Conservation (phyloP, 768 basidiomycete species). For the Mycena alexandri region DNA sequence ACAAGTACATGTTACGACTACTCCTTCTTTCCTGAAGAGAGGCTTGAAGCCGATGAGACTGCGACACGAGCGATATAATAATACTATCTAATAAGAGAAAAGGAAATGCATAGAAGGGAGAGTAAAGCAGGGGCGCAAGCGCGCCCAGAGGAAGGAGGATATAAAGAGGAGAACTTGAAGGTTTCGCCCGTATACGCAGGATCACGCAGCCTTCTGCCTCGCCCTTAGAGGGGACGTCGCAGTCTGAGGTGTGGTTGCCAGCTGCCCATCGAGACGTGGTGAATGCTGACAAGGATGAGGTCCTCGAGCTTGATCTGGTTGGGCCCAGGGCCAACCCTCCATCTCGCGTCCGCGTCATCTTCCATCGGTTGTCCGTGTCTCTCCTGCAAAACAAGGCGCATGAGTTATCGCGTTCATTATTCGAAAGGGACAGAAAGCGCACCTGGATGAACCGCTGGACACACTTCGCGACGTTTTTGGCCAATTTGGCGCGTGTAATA, state of each 20-base stretch:
- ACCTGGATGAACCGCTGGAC: conserved; percentile 77
- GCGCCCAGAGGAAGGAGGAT: conserved; percentile 2
- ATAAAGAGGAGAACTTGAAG: conserved; percentile 14
- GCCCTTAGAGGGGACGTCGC: conserved; percentile 50
- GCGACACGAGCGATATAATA: conserved; percentile 26
- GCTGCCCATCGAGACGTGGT: conserved; percentile 85
- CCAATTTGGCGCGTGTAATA: conserved; percentile 81
- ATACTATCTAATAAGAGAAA: conserved; percentile 29
- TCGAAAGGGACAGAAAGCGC: conserved; percentile 39
- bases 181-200: conserved; percentile 24
- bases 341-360: conserved; percentile 70
- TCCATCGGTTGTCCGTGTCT: conserved; percentile 66
- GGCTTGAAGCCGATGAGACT: conserved; percentile 20
- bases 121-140: conserved; percentile 13
- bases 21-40: conserved; percentile 31
- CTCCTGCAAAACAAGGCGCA: conserved; percentile 53
- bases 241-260: conserved; percentile 87
- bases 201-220: conserved; percentile 12
- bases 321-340: conserved; percentile 71
- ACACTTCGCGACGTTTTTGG: conserved; percentile 85
- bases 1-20: conserved; percentile 32
- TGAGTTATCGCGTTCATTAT: background rate
- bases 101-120: conserved; percentile 6
- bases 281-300: conserved; percentile 80
- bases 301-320: conserved; percentile 72